Base-by-base conservation (phyloP, 2,329 filamentous ascomycete genomes). In the Cercospora sesami region DNA sequence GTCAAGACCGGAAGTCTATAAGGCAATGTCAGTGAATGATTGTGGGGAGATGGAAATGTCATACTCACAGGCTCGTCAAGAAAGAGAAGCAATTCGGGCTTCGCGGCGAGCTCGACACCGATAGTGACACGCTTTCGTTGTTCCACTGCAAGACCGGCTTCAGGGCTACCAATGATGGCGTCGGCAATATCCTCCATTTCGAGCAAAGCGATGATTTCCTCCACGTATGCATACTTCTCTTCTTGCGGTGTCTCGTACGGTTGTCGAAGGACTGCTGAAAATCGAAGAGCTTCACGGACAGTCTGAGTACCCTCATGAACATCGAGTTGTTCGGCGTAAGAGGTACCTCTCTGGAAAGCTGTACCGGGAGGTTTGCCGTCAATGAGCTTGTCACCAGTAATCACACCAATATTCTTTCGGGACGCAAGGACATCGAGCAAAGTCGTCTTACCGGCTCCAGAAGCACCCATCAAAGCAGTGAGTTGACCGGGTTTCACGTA, bases 381-480 rank as follows among this genome's bases (percentile, higher is more conserved):
- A 8, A 90, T 84, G 21, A 90, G 81, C 63, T 88, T 86, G 69
- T 89, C 86, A 51, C 89, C 89, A 36, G 79, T 80, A 61, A 90
- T 86, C 5, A 89, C 86, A 71, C 89, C 88, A 69, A 89, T 87
- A 71, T 86, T 90, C 78, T 88, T 89, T 65, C 89, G 80, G 5
- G 85, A 81, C 1, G 89, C 88, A 10, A 96, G 82, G 0, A 94
- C 91, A 74, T 96, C 91, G 2, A 96, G 82, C 0, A 96, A 82
- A 0, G 93, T 96, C 0, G 92, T 95, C 81, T 96, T 96, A 60
- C 93, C 93, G 4, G 92, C 93, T n/a, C 86, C 86, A 3, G 84
- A 86, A 14, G 83, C 82, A 4, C 83, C 83, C 83, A 85, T 85
- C 48, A 86, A 73, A 6, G 83, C 83, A 5, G 82, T 84, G 26